Percentiles rank a stretch among this genome's conserved stretches.
Conservation (phyloP, 768 basidiomycete genomes). For the Lactifluus hygrophoroides region DNA sequence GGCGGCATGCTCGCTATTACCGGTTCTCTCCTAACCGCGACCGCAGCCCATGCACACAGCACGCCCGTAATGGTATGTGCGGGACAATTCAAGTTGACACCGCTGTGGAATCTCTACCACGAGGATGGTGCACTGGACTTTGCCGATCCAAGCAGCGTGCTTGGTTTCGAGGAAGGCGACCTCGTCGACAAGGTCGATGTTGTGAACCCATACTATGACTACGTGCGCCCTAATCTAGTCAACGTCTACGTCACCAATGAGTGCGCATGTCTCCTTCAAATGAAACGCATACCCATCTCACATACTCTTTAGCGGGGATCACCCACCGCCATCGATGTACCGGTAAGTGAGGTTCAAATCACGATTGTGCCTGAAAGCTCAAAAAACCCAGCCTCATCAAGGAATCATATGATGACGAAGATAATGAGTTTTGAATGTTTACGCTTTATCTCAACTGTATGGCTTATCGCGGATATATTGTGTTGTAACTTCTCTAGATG, state of each 20-base stretch:
- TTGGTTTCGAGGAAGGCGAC: constrained; percentile 68
- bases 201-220: constrained; percentile 94
- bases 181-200: constrained; percentile 86
- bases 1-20: constrained; percentile 90
- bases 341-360: constrained; percentile 37
- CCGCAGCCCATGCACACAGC: constrained; percentile 81
- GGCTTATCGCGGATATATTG: constrained; percentile 9
- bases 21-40: constrained; percentile 76
- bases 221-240: constrained; percentile 85
- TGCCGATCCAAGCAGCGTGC: constrained; percentile 57
- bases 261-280: constrained; percentile 43
- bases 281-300: constrained; percentile 1
- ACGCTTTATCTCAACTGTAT: constrained; percentile 1
- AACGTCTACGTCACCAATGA: constrained; percentile 95
- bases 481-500: constrained; percentile 1
- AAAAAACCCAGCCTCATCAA: constrained; percentile 58
- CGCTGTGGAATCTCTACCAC: constrained; percentile 81
- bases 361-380: constrained; percentile 9
- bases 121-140: constrained; percentile 81
- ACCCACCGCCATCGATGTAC: constrained; percentile 91
- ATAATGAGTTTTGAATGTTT: constrained; percentile 58
- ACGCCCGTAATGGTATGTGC: constrained; percentile 91
- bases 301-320: constrained; percentile 64
- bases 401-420: constrained; percentile 94
- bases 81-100: constrained; percentile 95